These are phyloP conservation scores for Curvularia lunata DNA, from an alignment of 2,329 filamentous ascomycete species.

Conservation along the genomic window DNA sequence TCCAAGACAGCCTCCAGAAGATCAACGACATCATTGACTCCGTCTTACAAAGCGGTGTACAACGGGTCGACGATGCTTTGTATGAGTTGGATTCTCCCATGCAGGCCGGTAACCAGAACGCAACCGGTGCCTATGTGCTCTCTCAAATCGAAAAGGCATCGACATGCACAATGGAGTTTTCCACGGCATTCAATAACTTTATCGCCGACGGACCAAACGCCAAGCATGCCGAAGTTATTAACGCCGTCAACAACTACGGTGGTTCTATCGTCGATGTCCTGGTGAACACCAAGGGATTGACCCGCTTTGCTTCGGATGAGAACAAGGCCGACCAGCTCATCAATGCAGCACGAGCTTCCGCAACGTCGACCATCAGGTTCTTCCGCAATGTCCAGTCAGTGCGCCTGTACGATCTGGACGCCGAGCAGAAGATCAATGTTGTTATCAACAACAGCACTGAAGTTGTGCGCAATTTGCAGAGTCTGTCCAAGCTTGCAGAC, in stretches of 20 bases:
- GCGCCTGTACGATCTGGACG: constrained; percentile 86
- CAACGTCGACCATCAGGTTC: constrained; percentile 87
- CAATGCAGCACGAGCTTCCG: constrained; percentile 81
- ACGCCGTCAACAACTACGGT: constrained; percentile 87
- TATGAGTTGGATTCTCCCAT: constrained; percentile 98
- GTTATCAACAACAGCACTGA: constrained; percentile 98
- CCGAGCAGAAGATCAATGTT: constrained; percentile 91
- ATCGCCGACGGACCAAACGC: constrained; percentile 95
- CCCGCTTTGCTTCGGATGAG: constrained; percentile 90
- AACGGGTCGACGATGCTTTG: constrained; percentile 92
- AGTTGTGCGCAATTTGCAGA: constrained; percentile 91
- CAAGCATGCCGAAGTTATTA: constrained; percentile 88
- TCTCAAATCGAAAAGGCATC: constrained; percentile 98
- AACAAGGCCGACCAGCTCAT: constrained; percentile 89
- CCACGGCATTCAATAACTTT: constrained; percentile 97
- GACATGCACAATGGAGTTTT: constrained; percentile 93
- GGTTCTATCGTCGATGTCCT: constrained; percentile 92
- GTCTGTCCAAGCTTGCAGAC: constrained; percentile 91
- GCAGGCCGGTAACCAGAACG: constrained; percentile 98
- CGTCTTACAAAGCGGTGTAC: constrained; percentile 88
- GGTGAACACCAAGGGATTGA: constrained; percentile 94
- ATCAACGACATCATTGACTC: constrained; percentile 98
- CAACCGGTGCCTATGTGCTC: constrained; percentile 89
- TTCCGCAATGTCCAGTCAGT: constrained; percentile 95
- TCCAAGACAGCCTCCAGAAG: constrained; percentile 85